Conservation (phyloP, 371 early-diverging fungal genomes). For the Umbelopsis sp. region DNA sequence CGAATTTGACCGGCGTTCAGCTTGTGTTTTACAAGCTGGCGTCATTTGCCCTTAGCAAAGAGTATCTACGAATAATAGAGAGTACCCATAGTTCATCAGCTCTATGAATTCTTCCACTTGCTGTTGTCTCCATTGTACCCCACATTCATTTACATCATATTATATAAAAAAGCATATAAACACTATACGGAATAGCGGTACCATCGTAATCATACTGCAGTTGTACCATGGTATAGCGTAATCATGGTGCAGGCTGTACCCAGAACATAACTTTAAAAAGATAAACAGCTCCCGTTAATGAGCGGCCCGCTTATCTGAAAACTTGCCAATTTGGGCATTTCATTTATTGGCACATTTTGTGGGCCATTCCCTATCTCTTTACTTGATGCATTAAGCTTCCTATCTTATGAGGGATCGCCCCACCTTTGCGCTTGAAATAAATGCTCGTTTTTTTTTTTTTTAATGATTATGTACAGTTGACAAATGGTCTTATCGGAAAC, state of each 20-base stretch:
- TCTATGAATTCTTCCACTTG: conserved; percentile 7
- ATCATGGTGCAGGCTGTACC: too few species aligned
- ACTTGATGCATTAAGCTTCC: too few species aligned
- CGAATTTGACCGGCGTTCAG: conserved; percentile 13
- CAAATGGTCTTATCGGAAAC: not conserved
- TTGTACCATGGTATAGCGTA: too few species aligned
- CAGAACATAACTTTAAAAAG: not conserved
- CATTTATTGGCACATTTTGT: too few species aligned
- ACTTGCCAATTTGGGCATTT: too few species aligned
- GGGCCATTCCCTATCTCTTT: too few species aligned
- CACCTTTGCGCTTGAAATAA: too few species aligned
- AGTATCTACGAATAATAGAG: conserved; percentile 7
- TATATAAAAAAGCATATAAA: not conserved
- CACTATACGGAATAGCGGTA: too few species aligned
- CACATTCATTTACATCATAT: not conserved
- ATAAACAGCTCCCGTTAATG: too few species aligned
- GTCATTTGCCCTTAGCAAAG: conserved; percentile 15
- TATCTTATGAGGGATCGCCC: too few species aligned
- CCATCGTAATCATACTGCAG: too few species aligned
- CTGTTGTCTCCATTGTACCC: conserved; percentile 19
- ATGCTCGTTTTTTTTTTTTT: not conserved
- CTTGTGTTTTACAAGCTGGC: conserved; percentile 9
- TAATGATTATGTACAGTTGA: not conserved
- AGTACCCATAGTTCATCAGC: conserved; percentile 18
- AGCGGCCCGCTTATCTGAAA: too few species aligned